Evolutionary conservation across 257 asterid genomes (phyloP), one percentile per base, ranked within the genome.

Genomic region (Nicotiana tomentosiformis): DNA sequence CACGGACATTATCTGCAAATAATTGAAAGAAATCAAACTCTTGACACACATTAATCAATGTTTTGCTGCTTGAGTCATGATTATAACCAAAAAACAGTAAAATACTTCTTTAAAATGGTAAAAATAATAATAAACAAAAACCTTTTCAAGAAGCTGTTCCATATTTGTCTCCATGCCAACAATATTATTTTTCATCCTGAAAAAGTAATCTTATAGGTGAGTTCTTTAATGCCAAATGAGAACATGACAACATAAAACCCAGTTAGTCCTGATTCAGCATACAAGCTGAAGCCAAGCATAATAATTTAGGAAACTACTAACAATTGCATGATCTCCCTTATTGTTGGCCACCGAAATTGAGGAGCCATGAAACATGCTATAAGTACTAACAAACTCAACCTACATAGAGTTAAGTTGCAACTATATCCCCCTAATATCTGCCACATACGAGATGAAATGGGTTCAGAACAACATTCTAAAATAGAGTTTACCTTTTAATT

Each of bases 111-210:
- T 10, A 29, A 55, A 57, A 78, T 30, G 66, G 5, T 49, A 17
- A 23, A 78, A 66, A 79, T 26, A 68, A 77, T 80, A 66, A 70
- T 78, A 74, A 92, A 80, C 85, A 87, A 88, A 85, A 89, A 96
- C 99, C 99, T 96, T 96, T 83, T 93, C 93, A 87, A 96, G 97
- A 87, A 96, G 99, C 88, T 93, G 97, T 84, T 94, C 99, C 99
- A 96, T 96, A 89, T 92, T 96, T 80, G 97, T 84, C 88, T 96
- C 99, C 97, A 94, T 96, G 86, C 99, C 99, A 76, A 91, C 94
- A 85, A 96, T 96, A 84, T 96, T 96, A 67, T 88, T 96, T 83
- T 96, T 96, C 99, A 96, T 96, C 96, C 99, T 96, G 91, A 61
- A 86, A 68, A 76, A 23, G 10, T 51, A 51, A 26, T 51, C 23